A percentile compares a stretch with the other conserved stretches of the same genome.
Conservation (phyloP, 2,329 filamentous ascomycete genomes). For the Chalaropsis thielavioides region DNA sequence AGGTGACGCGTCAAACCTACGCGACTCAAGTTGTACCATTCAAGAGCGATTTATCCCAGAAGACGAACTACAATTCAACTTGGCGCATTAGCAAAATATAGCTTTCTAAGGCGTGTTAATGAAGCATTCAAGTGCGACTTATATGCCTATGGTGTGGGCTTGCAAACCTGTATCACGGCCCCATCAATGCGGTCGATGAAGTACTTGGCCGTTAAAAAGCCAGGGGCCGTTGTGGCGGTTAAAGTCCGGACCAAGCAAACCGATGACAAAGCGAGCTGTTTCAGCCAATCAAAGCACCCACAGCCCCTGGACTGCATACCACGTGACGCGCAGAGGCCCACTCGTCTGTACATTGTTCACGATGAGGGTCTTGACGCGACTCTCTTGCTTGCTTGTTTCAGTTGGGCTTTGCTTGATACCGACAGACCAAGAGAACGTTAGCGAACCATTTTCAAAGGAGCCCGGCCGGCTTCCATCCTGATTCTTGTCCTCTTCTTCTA, state of each 20-base stretch:
- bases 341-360: constrained; percentile 11
- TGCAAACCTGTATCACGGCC: constrained; percentile 14
- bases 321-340: constrained; percentile 4
- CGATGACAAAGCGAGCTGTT: background rate
- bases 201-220: background rate
- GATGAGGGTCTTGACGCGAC: constrained; percentile 14
- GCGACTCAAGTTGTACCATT: constrained; percentile 7
- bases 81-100: constrained; percentile 13
- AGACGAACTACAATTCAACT: constrained; percentile 10
- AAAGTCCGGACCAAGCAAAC: background rate
- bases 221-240: constrained; percentile 6
- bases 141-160: background rate
- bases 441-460: background rate
- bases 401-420: background rate
- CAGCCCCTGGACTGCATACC: background rate
- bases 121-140: constrained; percentile 2
- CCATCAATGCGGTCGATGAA: background rate
- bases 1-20: constrained; percentile 15
- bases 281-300: constrained; percentile 8
- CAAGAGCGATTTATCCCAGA: background rate
- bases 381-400: constrained; percentile 9
- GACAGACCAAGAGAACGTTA: background rate
- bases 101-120: background rate
- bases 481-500: background rate
- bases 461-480: background rate